Base-by-base conservation (phyloP, 176 grass and related monocot species). In the Alopecurus myosuroides region DNA sequence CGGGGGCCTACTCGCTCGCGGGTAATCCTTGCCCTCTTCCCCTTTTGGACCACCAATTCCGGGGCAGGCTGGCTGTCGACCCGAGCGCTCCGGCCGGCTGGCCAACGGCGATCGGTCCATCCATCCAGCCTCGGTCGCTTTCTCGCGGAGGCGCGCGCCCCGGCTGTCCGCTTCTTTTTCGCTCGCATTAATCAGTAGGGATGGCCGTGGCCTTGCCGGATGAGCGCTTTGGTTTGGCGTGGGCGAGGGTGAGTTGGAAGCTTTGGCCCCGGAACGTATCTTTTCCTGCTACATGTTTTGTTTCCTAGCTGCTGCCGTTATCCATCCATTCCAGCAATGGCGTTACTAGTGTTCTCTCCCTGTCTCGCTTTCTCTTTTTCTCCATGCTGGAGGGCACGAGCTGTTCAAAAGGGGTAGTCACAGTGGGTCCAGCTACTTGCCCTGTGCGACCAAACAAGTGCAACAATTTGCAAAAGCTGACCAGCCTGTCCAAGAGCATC, bases 31-130 rank as follows among this genome's bases (percentile, higher is more conserved):
- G 31, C 50, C 20, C 35, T 69, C 46, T 33, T 17, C 26, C 5
- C 30, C 52, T 84, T 84, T 79, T 88, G 87, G 66, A 88, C 87
- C 86, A 79, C 28, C 12, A 76, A 84, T 88, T 76, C 87, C 44
- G 81, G 81, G 77, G 81, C 75, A 11, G 20, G n/a, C n/a, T n/a
- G n/a, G 44, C 74, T 48, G 69, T 46, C 76, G 44, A 78, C 34
- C 30, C 62, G 15, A 36, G 17, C 64, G 18, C 67, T 2, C n/a
- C n/a, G n/a, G n/a, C 58, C 9, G 41, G 41, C 2, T 35, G 48
- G 34, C 58, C 46, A 20, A 40, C 22, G 77, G 17, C 41, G 29
- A 73, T 48, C 40, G 22, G 55, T 10, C 20, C n/a, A n/a, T n/a
- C n/a, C n/a, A n/a, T n/a, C n/a, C n/a, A n/a, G 23, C 26, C 65